Evolutionary conservation across 2,329 filamentous ascomycete species (phyloP), one percentile per base, ranked within the genome.

Genomic region (Xylariaceae sp.): DNA sequence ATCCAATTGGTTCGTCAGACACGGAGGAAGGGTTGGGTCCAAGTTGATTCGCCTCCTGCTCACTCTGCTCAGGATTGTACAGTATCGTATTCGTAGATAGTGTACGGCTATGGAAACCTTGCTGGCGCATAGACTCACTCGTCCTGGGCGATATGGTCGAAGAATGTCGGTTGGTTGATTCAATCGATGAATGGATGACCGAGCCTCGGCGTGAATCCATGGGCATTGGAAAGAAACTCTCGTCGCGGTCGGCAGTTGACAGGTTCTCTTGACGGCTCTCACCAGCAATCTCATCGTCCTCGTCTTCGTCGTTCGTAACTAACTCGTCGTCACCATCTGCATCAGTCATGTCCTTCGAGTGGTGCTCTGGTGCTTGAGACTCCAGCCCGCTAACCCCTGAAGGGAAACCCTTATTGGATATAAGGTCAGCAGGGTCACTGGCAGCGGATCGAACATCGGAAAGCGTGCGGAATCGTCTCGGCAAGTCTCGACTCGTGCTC

Each of bases 311-410:
- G 58, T 92, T 89, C 2, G 89, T 92, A 10, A 89, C 82, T n/a
- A 92, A 78, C 72, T 97, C 92, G 67, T 96, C 92, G 68, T 97
- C 92, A 0, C 91, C 90, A 70, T 96, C 91, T 5, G 87, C 90
- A 68, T 94, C 90, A 0, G 89, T 92, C 59, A 92, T 86, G 50
- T 83, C 80, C 64, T 81, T 81, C 54, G 80, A 49, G 68, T 72
- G 77, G 64, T 73, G 72, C 65, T 79, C 77, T 72, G 83, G 75
- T 44, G 73, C 75, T 30, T 73, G 71, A 64, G 61, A 67, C 65
- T 70, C 66, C 23, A 65, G 71, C 65, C 70, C 68, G 34, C 67
- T 61, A 9, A 66, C 62, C 7, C 66, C 73, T 54, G 60, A 65
- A 35, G 69, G 67, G 47, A 73, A 72, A 1, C 68, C 69, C 4